Percentiles rank a stretch among this genome's conserved stretches.
Conservation (phyloP, 495 filamentous ascomycete genomes). For the Aspergillus biplanus region DNA sequence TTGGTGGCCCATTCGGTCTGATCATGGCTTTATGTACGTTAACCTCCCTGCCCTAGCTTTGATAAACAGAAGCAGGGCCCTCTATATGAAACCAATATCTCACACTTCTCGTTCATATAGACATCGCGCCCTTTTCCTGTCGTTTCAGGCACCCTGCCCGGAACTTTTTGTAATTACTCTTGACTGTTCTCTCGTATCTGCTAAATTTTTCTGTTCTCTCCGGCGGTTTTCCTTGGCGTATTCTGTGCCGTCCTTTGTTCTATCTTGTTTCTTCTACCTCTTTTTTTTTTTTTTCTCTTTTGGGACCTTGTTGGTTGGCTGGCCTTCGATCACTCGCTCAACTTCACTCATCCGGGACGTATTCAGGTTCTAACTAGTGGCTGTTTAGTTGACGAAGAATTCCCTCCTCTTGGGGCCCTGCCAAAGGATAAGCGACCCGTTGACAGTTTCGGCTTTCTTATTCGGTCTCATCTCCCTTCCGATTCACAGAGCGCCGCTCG, state of each 20-base stretch:
- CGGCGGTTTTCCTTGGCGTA: conserved; percentile 9
- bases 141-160: conserved; percentile 32
- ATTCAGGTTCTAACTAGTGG: conserved; percentile 28
- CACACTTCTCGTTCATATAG: conserved; percentile 53
- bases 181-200: conserved; percentile 36
- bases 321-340: conserved; percentile 20
- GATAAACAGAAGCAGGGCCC: conserved; percentile 49
- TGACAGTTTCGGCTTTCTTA: conserved; percentile 50
- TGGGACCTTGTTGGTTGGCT: conserved; percentile 19
- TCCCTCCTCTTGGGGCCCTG: conserved; percentile 51
- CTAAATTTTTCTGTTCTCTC: conserved; percentile 25
- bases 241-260: conserved; percentile 15
- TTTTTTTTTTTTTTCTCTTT: conserved; percentile 13
- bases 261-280: conserved; percentile 17
- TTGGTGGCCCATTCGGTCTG: conserved; percentile 65
- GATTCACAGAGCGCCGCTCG: conserved; percentile 40
- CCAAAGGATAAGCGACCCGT: conserved; percentile 41
- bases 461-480: conserved; percentile 42
- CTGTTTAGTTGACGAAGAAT: conserved; percentile 52
- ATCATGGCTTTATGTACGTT: conserved; percentile 80
- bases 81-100: conserved; percentile 58
- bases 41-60: conserved; percentile 61
- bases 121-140: conserved; percentile 40
- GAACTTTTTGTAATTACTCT: conserved; percentile 45
- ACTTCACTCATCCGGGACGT: conserved; percentile 27